Evolutionary conservation across 2,329 filamentous ascomycete species (phyloP).

Genomic region (Paecilomyces formosus): DNA sequence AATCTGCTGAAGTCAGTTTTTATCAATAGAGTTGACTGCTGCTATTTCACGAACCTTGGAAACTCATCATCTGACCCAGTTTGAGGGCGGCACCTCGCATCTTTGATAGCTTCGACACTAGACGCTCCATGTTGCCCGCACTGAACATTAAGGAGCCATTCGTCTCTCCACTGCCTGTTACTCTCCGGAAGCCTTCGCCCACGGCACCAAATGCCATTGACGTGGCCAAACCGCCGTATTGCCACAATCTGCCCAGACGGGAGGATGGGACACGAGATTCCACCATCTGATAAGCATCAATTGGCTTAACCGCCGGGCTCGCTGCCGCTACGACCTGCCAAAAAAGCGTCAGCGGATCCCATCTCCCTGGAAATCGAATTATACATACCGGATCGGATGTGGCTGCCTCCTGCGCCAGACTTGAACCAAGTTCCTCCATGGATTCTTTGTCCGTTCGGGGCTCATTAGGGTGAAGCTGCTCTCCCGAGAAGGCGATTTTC

Average conservation of each 20-base stretch:
- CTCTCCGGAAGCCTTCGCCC: slow-evolving; percentile 73
- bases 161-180: slow-evolving; percentile 57
- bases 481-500: background rate
- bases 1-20: slow-evolving; percentile 48
- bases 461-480: background rate
- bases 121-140: slow-evolving; percentile 80
- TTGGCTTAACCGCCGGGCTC: slow-evolving; percentile 14
- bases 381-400: background rate
- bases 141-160: slow-evolving; percentile 79
- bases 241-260: slow-evolving; percentile 80
- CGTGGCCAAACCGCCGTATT: slow-evolving; percentile 86
- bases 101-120: slow-evolving; percentile 85
- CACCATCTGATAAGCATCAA: slow-evolving; percentile 58
- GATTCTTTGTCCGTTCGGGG: slow-evolving; percentile 24
- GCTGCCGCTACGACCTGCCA: slow-evolving; percentile 17
- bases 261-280: slow-evolving; percentile 89
- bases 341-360: slow-evolving; percentile 4
- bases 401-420: slow-evolving; percentile 17
- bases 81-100: slow-evolving; percentile 98
- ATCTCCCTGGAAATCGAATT: background rate
- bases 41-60: slow-evolving; percentile 54
- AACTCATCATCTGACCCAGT: slow-evolving; percentile 95
- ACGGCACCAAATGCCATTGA: slow-evolving; percentile 94
- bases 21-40: background rate
- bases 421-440: slow-evolving; percentile 39